Percentiles rank a stretch among this genome's conserved stretches.
These are phyloP conservation scores for Ophioceras dolichostomum DNA, from an alignment of 2,329 filamentous ascomycete genomes.

Conservation along the genomic window DNA sequence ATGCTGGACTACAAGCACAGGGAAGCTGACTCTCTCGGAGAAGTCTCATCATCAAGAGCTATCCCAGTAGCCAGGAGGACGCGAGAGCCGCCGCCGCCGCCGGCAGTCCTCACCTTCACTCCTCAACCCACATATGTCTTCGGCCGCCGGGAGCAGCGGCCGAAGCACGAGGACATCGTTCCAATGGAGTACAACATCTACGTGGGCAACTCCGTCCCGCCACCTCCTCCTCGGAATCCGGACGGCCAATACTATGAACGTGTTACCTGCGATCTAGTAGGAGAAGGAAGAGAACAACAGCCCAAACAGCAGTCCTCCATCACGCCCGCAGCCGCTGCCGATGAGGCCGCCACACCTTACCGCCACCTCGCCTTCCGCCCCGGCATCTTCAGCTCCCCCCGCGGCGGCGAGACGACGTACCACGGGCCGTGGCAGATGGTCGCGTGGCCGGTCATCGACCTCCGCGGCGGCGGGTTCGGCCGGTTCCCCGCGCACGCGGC, in stretches of 20 bases:
- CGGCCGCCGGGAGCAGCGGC: conserved; percentile 77
- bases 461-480: conserved; percentile 32
- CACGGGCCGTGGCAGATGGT: conserved; percentile 90
- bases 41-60: conserved; percentile 8
- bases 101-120: conserved; percentile 71
- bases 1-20: conserved; percentile 47
- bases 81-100: conserved; percentile 34
- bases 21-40: conserved; percentile 5
- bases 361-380: conserved; percentile 38
- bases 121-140: conserved; percentile 79
- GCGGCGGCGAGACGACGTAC: conserved; percentile 87
- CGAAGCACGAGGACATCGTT: too few relatives aligned
- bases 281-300: too few relatives aligned
- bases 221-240: background rate
- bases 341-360: conserved; percentile 18
- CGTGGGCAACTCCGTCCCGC: too few relatives aligned
- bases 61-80: too few relatives aligned
- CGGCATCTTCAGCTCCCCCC: conserved; percentile 56
- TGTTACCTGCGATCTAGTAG: too few relatives aligned
- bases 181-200: too few relatives aligned
- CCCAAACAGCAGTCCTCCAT: too few relatives aligned
- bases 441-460: conserved; percentile 83
- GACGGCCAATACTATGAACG: conserved; percentile 8
- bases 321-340: too few relatives aligned
- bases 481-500: conserved; percentile 27